These are phyloP conservation scores for Martiniozyma abietophila DNA, from an alignment of 805 yeast genomes.

Conservation along the genomic window DNA sequence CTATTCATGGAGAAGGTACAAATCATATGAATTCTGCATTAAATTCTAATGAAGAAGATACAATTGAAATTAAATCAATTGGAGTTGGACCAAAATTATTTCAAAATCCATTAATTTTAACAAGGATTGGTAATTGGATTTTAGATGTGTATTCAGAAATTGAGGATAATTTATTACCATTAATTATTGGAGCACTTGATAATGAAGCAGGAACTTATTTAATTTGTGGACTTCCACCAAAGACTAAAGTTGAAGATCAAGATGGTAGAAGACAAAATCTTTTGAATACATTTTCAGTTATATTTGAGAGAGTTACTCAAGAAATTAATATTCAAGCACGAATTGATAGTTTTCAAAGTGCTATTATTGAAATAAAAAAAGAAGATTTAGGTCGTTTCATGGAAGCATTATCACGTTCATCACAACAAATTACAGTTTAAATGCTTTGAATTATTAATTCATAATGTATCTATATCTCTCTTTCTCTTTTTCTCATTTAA, in stretches of 20 bases:
- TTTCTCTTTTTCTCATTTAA: background rate
- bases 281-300: conserved; percentile 77
- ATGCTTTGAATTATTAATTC: too few species aligned
- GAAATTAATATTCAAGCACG: conserved; percentile 81
- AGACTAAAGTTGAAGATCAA: conserved; percentile 41
- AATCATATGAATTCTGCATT: too few species aligned
- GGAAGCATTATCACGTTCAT: conserved; percentile 31
- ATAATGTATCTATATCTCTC: too few species aligned
- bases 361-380: conserved; percentile 80
- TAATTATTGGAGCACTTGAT: conserved; percentile 80
- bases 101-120: conserved; percentile 75
- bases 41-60: conserved; percentile 17
- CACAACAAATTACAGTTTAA: conserved; percentile 11
- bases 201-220: conserved; percentile 65
- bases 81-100: conserved; percentile 68
- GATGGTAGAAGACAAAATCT: conserved; percentile 32
- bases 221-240: conserved; percentile 84
- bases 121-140: conserved; percentile 85
- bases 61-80: conserved; percentile 25
- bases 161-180: conserved; percentile 59
- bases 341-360: conserved; percentile 90
- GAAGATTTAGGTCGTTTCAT: conserved; percentile 85
- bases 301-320: conserved; percentile 81
- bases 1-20: conserved; percentile 7
- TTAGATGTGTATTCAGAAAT: conserved; percentile 81